phyloP scores from a whole-genome alignment of 495 filamentous ascomycete species.

The Patellaria atrata region DNA sequence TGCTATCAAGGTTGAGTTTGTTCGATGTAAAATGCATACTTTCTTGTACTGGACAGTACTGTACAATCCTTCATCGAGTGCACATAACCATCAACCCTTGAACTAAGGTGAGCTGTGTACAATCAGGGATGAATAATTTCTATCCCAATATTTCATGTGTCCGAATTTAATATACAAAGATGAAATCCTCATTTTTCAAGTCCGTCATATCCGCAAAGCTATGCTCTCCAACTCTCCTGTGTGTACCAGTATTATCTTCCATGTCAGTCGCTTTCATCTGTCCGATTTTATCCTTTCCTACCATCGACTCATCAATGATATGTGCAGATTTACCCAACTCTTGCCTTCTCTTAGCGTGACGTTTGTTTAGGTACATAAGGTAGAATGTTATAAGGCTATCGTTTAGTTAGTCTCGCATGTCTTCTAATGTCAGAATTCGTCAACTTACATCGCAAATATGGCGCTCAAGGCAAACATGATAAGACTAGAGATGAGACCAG shows the following conservation, averaged over 20 bases:
- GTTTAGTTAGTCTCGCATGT: no score
- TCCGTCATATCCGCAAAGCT: conserved; percentile 24
- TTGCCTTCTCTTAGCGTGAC: conserved; percentile 34
- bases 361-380: conserved; percentile 36
- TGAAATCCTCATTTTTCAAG: conserved; percentile 25
- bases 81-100: no score
- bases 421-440: no score
- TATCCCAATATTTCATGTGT: no score
- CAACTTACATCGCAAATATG: conserved; percentile 30
- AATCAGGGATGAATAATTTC: no score
- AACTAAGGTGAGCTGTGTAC: no score
- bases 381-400: conserved; percentile 33
- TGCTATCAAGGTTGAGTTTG: no score
- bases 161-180: conserved; percentile 25
- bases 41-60: no score
- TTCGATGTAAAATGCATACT: no score
- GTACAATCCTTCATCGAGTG: no score
- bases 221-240: conserved; percentile 22
- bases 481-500: conserved; percentile 42
- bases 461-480: conserved; percentile 41
- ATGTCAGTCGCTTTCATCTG: conserved; percentile 11
- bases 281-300: conserved; percentile 9
- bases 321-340: conserved; percentile 34
- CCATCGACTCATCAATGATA: conserved; percentile 21
- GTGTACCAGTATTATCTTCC: conserved; percentile 5